Evolutionary conservation across 2,329 filamentous ascomycete genomes (phyloP).

Genomic region (Colletotrichum shisoi): DNA sequence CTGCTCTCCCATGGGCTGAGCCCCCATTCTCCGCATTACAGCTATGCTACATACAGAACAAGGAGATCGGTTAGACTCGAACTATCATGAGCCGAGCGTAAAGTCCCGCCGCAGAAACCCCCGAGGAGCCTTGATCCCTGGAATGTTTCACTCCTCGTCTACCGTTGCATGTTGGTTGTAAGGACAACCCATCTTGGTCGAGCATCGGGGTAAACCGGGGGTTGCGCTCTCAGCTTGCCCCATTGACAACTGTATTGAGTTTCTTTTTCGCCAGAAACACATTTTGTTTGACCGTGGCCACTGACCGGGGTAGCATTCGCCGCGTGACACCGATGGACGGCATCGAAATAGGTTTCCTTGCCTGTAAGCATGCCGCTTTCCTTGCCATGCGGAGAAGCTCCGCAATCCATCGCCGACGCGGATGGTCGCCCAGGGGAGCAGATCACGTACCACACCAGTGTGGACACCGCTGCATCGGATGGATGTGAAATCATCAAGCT

Average conservation of each 20-base stretch:
- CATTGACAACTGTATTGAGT: neutral
- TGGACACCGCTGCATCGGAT: neutral
- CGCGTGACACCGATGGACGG: too few relatives aligned
- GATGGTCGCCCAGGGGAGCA: neutral
- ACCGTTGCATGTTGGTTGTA: conserved; percentile 6
- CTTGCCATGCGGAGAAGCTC: neutral
- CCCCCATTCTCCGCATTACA: neutral
- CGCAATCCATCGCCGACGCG: neutral
- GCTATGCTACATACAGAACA: conserved; percentile 9
- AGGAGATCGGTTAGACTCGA: conserved; percentile 5
- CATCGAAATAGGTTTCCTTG: too few relatives aligned
- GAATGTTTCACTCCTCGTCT: conserved; percentile 18
- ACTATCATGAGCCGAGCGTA: conserved; percentile 10
- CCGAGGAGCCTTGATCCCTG: conserved; percentile 24
- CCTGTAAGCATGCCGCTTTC: neutral
- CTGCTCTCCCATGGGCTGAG: conserved; percentile 2
- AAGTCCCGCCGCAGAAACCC: conserved; percentile 11
- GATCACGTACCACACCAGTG: too few relatives aligned
- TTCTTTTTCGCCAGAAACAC: neutral
- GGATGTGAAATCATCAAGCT: neutral
- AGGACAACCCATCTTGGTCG: neutral
- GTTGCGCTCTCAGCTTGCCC: neutral
- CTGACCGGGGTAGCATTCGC: neutral
- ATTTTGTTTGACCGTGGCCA: neutral
- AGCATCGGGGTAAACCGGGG: neutral